A percentile compares a stretch with the other conserved stretches of the same genome.
phyloP scores from a whole-genome alignment of 306 rosid genomes.

The Acacia acuminata region DNA sequence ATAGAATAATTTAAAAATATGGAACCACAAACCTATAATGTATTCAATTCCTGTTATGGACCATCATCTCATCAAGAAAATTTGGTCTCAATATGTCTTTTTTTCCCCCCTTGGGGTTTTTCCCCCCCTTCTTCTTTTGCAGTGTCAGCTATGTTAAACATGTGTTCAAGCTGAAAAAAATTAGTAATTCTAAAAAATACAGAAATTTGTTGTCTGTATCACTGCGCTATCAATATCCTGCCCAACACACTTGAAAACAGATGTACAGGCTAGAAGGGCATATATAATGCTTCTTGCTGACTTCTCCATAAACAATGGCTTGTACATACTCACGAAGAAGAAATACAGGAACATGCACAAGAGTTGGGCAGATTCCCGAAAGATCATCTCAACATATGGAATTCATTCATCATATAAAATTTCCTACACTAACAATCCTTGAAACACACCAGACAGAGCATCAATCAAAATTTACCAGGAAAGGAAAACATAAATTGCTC shows the following conservation, averaged over 20 bases:
- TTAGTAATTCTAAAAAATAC: no score
- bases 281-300: neutral
- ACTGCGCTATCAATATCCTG: neutral
- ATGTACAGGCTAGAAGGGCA: neutral
- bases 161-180: no score
- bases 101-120: neutral
- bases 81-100: neutral
- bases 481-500: constrained; percentile 8
- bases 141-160: no score
- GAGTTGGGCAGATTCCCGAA: neutral
- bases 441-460: neutral
- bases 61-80: neutral
- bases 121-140: no score
- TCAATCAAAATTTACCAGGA: neutral
- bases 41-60: neutral
- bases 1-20: no score
- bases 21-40: no score
- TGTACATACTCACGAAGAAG: neutral
- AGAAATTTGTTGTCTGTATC: no score
- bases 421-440: neutral
- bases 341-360: neutral
- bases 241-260: neutral
- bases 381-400: neutral
- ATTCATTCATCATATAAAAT: neutral
- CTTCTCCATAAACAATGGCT: neutral